Percentiles rank a stretch among this genome's conserved stretches.
Conservation (phyloP, 306 rosid species). For the Nissolia schottii region DNA sequence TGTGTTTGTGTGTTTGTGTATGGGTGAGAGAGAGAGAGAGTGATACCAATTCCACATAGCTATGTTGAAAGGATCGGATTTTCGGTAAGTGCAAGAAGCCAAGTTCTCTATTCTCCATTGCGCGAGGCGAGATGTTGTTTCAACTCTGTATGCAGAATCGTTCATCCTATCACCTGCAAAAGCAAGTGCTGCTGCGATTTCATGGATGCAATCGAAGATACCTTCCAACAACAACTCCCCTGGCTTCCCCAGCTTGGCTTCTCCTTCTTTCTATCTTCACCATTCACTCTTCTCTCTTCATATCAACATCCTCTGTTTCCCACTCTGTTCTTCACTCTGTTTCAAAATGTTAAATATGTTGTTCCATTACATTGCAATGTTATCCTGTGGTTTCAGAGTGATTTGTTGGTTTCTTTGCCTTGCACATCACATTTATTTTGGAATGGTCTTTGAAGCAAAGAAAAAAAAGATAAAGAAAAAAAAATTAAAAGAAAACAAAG, state of each 20-base stretch:
- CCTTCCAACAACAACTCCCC: slow-evolving; percentile 77
- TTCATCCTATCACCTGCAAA: slow-evolving; percentile 81
- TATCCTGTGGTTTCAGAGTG: slow-evolving; percentile 11
- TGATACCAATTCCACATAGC: slow-evolving; percentile 93
- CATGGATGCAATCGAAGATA: slow-evolving; percentile 91
- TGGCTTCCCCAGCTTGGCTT: slow-evolving; percentile 87
- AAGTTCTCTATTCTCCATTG: slow-evolving; percentile 97
- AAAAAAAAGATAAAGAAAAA: too few relatives aligned
- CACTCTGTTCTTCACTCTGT: neutral
- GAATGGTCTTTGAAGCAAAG: neutral
- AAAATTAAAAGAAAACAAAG: too few relatives aligned
- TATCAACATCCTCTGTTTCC: slow-evolving; percentile 22
- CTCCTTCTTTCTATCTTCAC: slow-evolving; percentile 16
- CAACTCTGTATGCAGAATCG: slow-evolving; percentile 86
- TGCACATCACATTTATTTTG: neutral
- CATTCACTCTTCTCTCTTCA: slow-evolving; percentile 43
- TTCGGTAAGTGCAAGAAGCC: slow-evolving; percentile 89
- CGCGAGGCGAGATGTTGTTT: slow-evolving; percentile 91
- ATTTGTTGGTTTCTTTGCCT: slow-evolving; percentile 35
- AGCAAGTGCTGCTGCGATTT: slow-evolving; percentile 69
- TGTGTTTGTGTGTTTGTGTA: too few relatives aligned
- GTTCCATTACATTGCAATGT: neutral
- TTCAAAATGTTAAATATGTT: neutral
- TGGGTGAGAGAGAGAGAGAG: neutral
- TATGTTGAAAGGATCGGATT: slow-evolving; percentile 95